Evolutionary conservation across 371 early-diverging fungal species (phyloP), one percentile per base, ranked within the genome.

Genomic region (Rhizoclosmatium hyalinum): DNA sequence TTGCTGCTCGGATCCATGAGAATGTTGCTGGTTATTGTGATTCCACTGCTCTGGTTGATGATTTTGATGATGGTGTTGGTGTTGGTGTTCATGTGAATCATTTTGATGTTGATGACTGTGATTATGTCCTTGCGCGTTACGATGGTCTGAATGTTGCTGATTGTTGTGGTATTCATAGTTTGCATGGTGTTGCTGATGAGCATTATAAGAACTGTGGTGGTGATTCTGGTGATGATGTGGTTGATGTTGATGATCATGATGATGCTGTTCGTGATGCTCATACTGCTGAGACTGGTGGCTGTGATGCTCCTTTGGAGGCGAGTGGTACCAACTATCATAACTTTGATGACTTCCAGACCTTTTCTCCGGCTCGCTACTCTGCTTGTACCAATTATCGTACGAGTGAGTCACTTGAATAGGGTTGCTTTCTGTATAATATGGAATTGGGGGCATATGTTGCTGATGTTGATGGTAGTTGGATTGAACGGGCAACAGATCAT

Each of bases 361-460:
- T n/a, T 53, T n/a, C 53, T 6, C n/a, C 58, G 21, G 21, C 58
- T 58, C 58, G 21, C 21, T 6, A 8, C 17, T 41, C 4, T 57
- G 54, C 58, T 57, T 68, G 69, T 39, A 71, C 62, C 62, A 60
- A 45, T 71, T 71, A 44, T 71, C 72, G 53, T 71, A 71, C 19
- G 42, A 19, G 42, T 71, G 72, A 71, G 45, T 3, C 12, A 62
- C 72, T 71, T 71, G 60, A 43, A 62, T 69, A 2, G 70, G 70
- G n/a, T 55, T 69, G 5, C 19, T 14, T 12, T 55, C 72, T 2
- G 72, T 71, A 32, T 71, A 71, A 39, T 62, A 71, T 10, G 72
- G 72, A 21, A 71, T 46, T 12, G 69, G 57, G 6, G 42, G 39
- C 6, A 56, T 19, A 50, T 67, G 19, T 32, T 67, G 8, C 5